phyloP scores from a whole-genome alignment of 2,329 filamentous ascomycete genomes.

The Exserohilum rostratum region DNA sequence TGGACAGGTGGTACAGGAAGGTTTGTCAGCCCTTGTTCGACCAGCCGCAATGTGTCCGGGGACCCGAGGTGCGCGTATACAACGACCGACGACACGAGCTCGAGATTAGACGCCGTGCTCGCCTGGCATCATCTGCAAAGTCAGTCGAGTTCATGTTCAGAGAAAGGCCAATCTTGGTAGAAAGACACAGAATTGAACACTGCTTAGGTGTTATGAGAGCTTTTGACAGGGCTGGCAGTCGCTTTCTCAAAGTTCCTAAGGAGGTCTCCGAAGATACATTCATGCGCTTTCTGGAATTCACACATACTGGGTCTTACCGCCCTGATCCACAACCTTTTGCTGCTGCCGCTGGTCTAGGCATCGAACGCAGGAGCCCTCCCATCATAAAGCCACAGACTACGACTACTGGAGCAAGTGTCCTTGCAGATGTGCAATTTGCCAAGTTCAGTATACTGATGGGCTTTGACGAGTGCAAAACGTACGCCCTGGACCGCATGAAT shows the following conservation, averaged over 20 bases:
- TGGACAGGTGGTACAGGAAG: constrained; percentile 42
- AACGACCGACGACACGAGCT: constrained; percentile 36
- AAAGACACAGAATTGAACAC: constrained; percentile 32
- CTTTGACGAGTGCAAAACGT: constrained; percentile 46
- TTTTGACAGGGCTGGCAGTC: constrained; percentile 32
- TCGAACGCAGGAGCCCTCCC: constrained; percentile 25
- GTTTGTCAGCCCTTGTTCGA: constrained; percentile 41
- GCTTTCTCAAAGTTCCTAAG: constrained; percentile 40
- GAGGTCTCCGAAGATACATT: constrained; percentile 37
- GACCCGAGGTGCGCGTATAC: constrained; percentile 37
- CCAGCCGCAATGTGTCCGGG: constrained; percentile 24
- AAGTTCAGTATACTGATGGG: constrained; percentile 43
- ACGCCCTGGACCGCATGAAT: constrained; percentile 45
- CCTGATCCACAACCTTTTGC: constrained; percentile 23
- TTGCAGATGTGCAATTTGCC: constrained; percentile 35
- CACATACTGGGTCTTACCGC: constrained; percentile 31
- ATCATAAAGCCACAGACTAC: constrained; percentile 26
- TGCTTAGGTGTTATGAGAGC: constrained; percentile 39
- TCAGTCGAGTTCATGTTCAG: constrained; percentile 49
- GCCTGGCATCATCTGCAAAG: constrained; percentile 36
- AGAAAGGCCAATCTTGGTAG: constrained; percentile 42
- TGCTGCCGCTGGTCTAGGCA: constrained; percentile 7
- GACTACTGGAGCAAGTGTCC: constrained; percentile 17
- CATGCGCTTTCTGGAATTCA: constrained; percentile 42
- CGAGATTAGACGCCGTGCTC: constrained; percentile 34